A percentile compares a stretch with the other conserved stretches of the same genome.
Evolutionary conservation across 2,329 filamentous ascomycete genomes (phyloP).

Genomic region (Zymoseptoria crescenta): DNA sequence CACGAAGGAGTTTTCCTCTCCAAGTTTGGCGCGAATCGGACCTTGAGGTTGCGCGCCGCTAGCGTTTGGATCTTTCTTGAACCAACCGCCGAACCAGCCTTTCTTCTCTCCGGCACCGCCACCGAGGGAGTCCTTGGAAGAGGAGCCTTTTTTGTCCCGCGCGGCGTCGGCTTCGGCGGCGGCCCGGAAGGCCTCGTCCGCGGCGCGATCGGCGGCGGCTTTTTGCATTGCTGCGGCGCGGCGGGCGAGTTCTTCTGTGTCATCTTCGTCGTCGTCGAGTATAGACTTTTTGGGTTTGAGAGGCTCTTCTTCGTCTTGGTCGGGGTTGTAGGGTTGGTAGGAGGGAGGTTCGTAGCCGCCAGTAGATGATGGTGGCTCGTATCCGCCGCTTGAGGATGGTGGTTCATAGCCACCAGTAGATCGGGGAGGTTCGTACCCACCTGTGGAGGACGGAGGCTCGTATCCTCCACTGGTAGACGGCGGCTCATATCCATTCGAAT

Average conservation of each 20-base stretch:
- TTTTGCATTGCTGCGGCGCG: conserved; percentile 45
- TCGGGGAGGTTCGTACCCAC: conserved; percentile 52
- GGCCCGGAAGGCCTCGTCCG: conserved; percentile 76
- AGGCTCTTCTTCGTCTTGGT: conserved; percentile 42
- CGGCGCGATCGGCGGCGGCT: conserved; percentile 56
- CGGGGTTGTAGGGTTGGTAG: conserved; percentile 43
- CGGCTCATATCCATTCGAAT: conserved; percentile 46
- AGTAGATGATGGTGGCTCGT: conserved; percentile 49
- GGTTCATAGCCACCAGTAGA: conserved; percentile 46
- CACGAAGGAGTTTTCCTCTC: conserved; percentile 85
- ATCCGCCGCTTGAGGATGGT: conserved; percentile 33
- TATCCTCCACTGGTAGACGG: conserved; percentile 36
- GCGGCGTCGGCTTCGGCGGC: conserved; percentile 67
- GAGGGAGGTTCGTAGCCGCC: conserved; percentile 44
- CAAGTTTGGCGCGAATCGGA: conserved; percentile 89
- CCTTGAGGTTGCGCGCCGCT: conserved; percentile 47
- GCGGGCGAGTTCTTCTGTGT: conserved; percentile 44
- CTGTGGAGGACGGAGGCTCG: conserved; percentile 39
- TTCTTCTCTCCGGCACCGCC: conserved; percentile 36
- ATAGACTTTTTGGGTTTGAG: conserved; percentile 58
- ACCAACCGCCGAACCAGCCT: conserved; percentile 73
- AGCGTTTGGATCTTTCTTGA: conserved; percentile 56
- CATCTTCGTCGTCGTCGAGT: conserved; percentile 76
- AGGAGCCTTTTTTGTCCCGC: conserved; percentile 43
- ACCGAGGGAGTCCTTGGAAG: conserved; percentile 34